Evolutionary conservation across 352 stramenopile species (phyloP).

Genomic region (Saprolegnia diclina): DNA sequence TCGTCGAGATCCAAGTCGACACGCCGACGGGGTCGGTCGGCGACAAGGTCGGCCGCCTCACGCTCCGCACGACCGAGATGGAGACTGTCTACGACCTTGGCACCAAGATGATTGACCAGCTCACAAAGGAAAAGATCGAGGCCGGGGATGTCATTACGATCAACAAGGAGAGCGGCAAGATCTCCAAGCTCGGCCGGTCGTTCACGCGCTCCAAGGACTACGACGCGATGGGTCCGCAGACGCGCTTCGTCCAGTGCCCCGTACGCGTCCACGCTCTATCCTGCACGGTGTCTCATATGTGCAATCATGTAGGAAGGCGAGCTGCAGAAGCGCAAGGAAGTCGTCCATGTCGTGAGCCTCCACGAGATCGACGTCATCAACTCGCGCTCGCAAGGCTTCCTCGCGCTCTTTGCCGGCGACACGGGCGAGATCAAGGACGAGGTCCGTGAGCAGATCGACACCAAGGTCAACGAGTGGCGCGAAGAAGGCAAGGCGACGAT

Average conservation of each 20-base stretch:
- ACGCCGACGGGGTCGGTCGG: conserved; percentile 63
- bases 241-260: conserved; percentile 78
- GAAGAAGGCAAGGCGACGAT: conserved; percentile 97
- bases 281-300: background rate
- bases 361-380: conserved; percentile 99
- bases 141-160: conserved; percentile 99
- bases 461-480: conserved; percentile 95
- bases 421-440: conserved; percentile 99
- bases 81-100: conserved; percentile 99
- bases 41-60: conserved; percentile 90
- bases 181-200: conserved; percentile 96
- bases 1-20: conserved; percentile 99
- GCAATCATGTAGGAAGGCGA: conserved; percentile 86
- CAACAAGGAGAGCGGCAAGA: conserved; percentile 98
- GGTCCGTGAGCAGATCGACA: conserved; percentile 98
- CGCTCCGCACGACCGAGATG: conserved; percentile 99
- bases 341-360: conserved; percentile 96
- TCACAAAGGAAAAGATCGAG: conserved; percentile 98
- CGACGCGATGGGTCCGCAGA: conserved; percentile 95
- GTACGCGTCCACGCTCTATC: background rate
- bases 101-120: conserved; percentile 99
- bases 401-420: conserved; percentile 98
- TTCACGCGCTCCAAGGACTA: conserved; percentile 98
- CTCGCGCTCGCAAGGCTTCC: conserved; percentile 97
- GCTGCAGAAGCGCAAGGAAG: conserved; percentile 98